phyloP scores from a whole-genome alignment of 2,329 filamentous ascomycete species.

The Claviceps sp. region DNA sequence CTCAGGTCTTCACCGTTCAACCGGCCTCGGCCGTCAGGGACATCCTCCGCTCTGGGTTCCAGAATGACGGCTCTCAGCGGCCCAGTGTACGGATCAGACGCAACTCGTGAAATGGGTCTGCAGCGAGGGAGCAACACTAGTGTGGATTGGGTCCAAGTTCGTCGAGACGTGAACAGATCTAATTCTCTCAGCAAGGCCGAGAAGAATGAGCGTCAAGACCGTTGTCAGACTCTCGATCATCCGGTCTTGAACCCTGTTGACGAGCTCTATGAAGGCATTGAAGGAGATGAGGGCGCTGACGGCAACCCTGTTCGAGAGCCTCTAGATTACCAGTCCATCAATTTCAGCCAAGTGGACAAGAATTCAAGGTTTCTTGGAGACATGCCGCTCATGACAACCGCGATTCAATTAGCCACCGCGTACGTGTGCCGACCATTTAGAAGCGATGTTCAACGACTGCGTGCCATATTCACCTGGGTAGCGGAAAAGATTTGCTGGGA shows the following conservation, averaged over 20 bases:
- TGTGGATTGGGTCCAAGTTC: slow-evolving; percentile 93
- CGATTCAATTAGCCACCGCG: slow-evolving; percentile 70
- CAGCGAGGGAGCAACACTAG: slow-evolving; percentile 28
- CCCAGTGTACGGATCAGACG: slow-evolving; percentile 29
- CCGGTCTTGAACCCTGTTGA: slow-evolving; percentile 82
- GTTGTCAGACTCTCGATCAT: slow-evolving; percentile 90
- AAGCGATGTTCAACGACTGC: slow-evolving; percentile 81
- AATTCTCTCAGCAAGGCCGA: slow-evolving; percentile 89
- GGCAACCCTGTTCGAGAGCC: slow-evolving; percentile 72
- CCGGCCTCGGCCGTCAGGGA: slow-evolving; percentile 23
- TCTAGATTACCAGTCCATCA: slow-evolving; percentile 67
- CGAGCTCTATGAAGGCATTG: slow-evolving; percentile 67
- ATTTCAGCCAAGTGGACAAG: slow-evolving; percentile 84
- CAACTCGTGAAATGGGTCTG: slow-evolving; percentile 58
- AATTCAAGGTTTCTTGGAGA: slow-evolving; percentile 82
- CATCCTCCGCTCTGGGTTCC: slow-evolving; percentile 32
- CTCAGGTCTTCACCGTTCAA: slow-evolving; percentile 29
- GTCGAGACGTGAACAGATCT: slow-evolving; percentile 87
- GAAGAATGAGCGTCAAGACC: slow-evolving; percentile 67
- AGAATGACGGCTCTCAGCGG: slow-evolving; percentile 22
- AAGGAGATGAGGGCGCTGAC: slow-evolving; percentile 83
- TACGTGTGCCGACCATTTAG: slow-evolving; percentile 91
- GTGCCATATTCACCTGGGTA: slow-evolving; percentile 96
- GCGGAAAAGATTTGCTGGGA: slow-evolving; percentile 94
- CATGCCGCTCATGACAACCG: slow-evolving; percentile 69